A percentile compares a stretch with the other conserved stretches of the same genome.
Evolutionary conservation across 345 rosid genomes (phyloP).

Genomic region (Geranium brycei): DNA sequence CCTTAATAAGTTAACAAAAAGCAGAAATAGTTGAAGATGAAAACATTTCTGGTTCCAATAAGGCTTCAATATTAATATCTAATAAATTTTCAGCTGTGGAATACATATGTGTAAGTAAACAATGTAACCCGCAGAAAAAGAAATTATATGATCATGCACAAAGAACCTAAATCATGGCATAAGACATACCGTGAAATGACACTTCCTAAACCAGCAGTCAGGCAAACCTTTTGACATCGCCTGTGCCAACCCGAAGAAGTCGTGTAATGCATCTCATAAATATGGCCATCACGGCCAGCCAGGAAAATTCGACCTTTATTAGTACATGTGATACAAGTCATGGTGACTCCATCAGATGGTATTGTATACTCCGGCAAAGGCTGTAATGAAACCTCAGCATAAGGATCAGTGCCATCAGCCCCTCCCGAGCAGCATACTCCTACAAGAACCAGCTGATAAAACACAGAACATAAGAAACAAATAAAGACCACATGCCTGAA

Average conservation of each 20-base stretch:
- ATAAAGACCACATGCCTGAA: neutral
- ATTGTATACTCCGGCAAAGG: conserved; percentile 78
- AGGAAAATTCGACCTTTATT: conserved; percentile 80
- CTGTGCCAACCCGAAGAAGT: conserved; percentile 89
- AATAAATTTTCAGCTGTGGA: neutral
- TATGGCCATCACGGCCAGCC: conserved; percentile 90
- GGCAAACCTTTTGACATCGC: conserved; percentile 86
- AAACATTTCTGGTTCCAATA: no score
- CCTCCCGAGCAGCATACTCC: conserved; percentile 88
- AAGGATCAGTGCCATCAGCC: conserved; percentile 79
- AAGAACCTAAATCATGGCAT: conserved; percentile 3
- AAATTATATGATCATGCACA: neutral
- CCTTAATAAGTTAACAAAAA: conserved; percentile 1
- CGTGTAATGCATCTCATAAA: conserved; percentile 72
- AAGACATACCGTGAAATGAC: conserved; percentile 63
- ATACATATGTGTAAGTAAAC: no score
- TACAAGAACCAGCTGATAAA: conserved; percentile 75
- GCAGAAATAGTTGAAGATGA: neutral
- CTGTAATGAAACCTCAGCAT: conserved; percentile 81
- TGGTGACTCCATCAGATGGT: conserved; percentile 86
- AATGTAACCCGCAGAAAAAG: no score
- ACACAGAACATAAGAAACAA: conserved; percentile 11
- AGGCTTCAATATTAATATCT: no score
- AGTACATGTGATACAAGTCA: conserved; percentile 75
- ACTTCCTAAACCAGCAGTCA: conserved; percentile 89